Conservation (phyloP, 169 alveolate species). For the Amoebophrya sp. region DNA sequence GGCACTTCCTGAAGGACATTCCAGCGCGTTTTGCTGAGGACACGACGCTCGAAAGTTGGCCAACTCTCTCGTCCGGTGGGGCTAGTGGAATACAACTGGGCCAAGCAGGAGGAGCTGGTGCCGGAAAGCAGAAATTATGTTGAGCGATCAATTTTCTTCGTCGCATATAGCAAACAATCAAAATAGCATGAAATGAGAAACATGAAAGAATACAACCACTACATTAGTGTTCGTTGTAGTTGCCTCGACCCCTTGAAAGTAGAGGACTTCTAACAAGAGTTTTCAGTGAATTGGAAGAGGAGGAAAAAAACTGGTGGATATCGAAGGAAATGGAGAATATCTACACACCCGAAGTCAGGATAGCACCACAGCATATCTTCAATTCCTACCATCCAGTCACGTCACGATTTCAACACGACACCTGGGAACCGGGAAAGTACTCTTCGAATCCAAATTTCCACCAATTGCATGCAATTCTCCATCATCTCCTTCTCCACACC, state of each 20-base stretch:
- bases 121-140: too few species aligned
- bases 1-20: background rate
- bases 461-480: too few species aligned
- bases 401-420: conserved; percentile 22
- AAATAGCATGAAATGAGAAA: too few species aligned
- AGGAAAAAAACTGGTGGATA: background rate
- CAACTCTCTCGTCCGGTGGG: background rate
- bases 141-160: too few species aligned
- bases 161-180: too few species aligned
- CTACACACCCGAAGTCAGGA: background rate
- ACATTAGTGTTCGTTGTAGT: too few species aligned
- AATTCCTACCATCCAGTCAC: conserved; percentile 26
- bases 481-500: background rate
- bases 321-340: conserved; percentile 29
- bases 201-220: too few species aligned
- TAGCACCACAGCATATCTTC: conserved; percentile 26
- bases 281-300: background rate
- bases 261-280: too few species aligned
- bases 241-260: too few species aligned
- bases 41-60: background rate
- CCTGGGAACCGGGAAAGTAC: conserved; percentile 34
- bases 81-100: background rate
- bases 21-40: background rate
- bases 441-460: too few species aligned
- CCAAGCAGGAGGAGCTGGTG: too few species aligned